Conservation (phyloP, 1,139 yeast species). For the Diutina neorugosa region DNA sequence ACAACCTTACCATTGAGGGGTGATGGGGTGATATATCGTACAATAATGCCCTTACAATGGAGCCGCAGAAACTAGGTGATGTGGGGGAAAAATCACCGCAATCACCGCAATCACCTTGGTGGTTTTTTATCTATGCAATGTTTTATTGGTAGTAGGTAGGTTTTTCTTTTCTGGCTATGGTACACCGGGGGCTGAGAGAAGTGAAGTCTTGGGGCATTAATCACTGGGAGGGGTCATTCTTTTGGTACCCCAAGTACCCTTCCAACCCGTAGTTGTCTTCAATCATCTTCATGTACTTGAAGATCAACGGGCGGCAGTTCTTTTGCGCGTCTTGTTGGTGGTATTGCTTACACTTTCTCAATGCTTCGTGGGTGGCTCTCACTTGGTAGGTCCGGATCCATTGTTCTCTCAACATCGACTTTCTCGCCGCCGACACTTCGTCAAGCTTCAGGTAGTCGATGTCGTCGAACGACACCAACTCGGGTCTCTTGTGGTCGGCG, state of each 20-base stretch:
- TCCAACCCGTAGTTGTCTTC: conserved; percentile 47
- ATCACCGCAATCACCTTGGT: background rate
- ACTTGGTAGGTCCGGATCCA: conserved; percentile 63
- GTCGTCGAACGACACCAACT: conserved; percentile 72
- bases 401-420: conserved; percentile 68
- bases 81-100: no score
- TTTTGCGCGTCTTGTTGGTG: conserved; percentile 71
- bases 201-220: background rate
- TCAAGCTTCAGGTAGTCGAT: conserved; percentile 60
- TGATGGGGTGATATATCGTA: no score
- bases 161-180: background rate
- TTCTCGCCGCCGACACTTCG: conserved; percentile 60
- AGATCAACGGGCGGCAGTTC: conserved; percentile 47
- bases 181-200: background rate
- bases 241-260: conserved; percentile 74
- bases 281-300: conserved; percentile 67
- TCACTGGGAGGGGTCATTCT: conserved; percentile 72
- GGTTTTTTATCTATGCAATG: background rate
- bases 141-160: background rate
- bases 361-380: conserved; percentile 59
- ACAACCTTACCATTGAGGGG: no score
- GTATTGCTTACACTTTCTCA: conserved; percentile 65
- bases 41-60: no score
- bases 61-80: no score
- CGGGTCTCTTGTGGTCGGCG: conserved; percentile 51